A percentile compares a stretch with the other conserved stretches of the same genome.
Conservation (phyloP, 495 filamentous ascomycete species). For the Neurospora sublineolata region DNA sequence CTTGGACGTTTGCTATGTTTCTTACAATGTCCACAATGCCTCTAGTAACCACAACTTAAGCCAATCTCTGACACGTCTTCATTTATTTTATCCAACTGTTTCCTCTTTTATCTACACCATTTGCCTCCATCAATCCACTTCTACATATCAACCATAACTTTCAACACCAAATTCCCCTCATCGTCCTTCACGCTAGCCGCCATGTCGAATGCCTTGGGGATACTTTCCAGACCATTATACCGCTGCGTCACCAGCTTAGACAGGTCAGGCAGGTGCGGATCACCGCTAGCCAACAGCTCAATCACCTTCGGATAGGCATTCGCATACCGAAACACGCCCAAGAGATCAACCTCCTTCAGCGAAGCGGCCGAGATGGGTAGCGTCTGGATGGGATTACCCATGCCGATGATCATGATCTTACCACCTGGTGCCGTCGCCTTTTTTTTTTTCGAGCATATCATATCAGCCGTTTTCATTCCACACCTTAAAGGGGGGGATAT, state of each 20-base stretch:
- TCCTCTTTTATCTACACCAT: not conserved
- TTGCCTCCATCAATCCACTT: not conserved
- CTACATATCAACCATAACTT: slow-evolving; percentile 41
- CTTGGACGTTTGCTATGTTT: not conserved
- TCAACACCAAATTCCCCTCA: slow-evolving; percentile 39
- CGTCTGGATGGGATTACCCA: slow-evolving; percentile 83
- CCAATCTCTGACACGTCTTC: not conserved
- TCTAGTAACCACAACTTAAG: not conserved
- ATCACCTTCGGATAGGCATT: slow-evolving; percentile 73
- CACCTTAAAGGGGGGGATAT: not conserved
- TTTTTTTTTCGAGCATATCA: too few species aligned
- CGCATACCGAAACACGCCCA: slow-evolving; percentile 86
- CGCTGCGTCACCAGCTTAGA: slow-evolving; percentile 66
- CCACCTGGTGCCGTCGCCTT: slow-evolving; percentile 67
- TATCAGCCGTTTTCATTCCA: not conserved
- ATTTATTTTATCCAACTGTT: not conserved
- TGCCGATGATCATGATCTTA: slow-evolving; percentile 79
- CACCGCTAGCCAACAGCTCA: slow-evolving; percentile 51
- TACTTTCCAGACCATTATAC: slow-evolving; percentile 32
- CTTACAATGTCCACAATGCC: not conserved
- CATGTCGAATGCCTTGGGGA: slow-evolving; percentile 39
- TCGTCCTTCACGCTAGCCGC: slow-evolving; percentile 43
- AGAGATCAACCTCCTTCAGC: slow-evolving; percentile 81
- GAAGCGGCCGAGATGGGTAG: slow-evolving; percentile 77
- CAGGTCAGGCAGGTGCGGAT: slow-evolving; percentile 40